Evolutionary conservation across 1,139 yeast species (phyloP).

Genomic region (Pichia sp.): DNA sequence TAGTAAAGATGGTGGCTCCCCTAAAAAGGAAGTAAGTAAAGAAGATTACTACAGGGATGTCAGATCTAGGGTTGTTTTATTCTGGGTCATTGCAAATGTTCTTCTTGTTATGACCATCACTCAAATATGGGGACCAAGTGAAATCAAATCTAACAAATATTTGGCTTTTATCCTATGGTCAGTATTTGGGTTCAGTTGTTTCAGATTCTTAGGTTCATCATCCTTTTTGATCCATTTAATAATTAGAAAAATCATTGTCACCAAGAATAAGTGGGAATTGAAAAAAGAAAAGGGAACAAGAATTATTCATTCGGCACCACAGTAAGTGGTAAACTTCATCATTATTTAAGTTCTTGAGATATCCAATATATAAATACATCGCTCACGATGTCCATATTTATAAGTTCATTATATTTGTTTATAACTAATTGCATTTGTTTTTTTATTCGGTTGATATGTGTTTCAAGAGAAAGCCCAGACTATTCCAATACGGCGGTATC

Average conservation of each 20-base stretch:
- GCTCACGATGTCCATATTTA: too few species aligned
- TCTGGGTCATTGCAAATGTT: conserved; percentile 81
- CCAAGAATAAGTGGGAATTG: conserved; percentile 25
- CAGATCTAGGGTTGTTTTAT: conserved; percentile 85
- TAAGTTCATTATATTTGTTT: too few species aligned
- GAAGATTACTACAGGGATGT: conserved; percentile 94
- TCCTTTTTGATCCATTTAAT: conserved; percentile 48
- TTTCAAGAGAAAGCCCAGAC: too few species aligned
- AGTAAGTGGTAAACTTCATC: too few species aligned
- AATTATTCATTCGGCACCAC: not conserved
- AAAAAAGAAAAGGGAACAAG: conserved; percentile 9
- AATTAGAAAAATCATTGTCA: conserved; percentile 25
- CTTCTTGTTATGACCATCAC: conserved; percentile 79
- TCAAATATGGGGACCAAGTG: conserved; percentile 64
- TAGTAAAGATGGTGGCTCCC: conserved; percentile 39
- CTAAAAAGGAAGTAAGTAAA: conserved; percentile 35
- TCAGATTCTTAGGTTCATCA: conserved; percentile 73
- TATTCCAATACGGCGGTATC: too few species aligned
- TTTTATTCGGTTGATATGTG: too few species aligned
- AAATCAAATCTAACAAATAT: conserved; percentile 63
- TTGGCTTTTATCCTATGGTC: conserved; percentile 83
- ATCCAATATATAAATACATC: too few species aligned
- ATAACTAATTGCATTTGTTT: too few species aligned
- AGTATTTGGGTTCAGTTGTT: conserved; percentile 71
- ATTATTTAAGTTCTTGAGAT: too few species aligned